Evolutionary conservation across 495 filamentous ascomycete genomes (phyloP), one percentile per base, ranked within the genome.

Genomic region (Hamigera avellanea): DNA sequence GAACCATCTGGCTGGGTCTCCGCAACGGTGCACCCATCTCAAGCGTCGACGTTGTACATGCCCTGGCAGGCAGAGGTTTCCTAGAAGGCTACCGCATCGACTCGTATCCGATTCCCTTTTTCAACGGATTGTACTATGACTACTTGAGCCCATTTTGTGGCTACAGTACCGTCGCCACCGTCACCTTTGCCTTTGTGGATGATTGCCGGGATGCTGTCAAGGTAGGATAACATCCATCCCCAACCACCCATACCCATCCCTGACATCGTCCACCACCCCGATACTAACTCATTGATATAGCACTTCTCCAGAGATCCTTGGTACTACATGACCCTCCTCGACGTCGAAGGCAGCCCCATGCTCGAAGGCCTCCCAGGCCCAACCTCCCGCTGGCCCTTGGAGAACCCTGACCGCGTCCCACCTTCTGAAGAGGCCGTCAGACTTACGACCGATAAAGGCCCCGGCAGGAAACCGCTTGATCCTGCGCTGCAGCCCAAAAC

Each of bases 181-280:
- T 38, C 14, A 31, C 26, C 3, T 38, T 38, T 19, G 15, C 36
- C 36, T 38, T 8, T 38, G 36, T 38, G 7, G 36, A 31, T 15
- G 36, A 38, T 15, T 38, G 26, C 17, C 7, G 19, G 16, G 36
- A 38, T 21, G 26, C 26, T 3, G 19, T 38, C 15, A 38, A 23
- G 36, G 36, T 38, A 31, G 21, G 36, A 16, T 18, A 6, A 23
- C 9, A 23, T 23, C 9, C 21, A 23, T 23, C 21, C 9, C 21
- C 21, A 23, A n/a, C n/a, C 9, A 23, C 9, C 21, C 9, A 23
- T 23, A 23, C 9, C 4, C 21, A 23, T 4, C 21, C 5, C 21
- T 23, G 4, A 23, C 21, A 23, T 23, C 9, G 5, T 23, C 4
- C 21, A 23, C 21, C 21, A n/a, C n/a, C n/a, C n/a, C n/a, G n/a